phyloP scores from a whole-genome alignment of 805 yeast species.

The Sugiyamaella floridensis region DNA sequence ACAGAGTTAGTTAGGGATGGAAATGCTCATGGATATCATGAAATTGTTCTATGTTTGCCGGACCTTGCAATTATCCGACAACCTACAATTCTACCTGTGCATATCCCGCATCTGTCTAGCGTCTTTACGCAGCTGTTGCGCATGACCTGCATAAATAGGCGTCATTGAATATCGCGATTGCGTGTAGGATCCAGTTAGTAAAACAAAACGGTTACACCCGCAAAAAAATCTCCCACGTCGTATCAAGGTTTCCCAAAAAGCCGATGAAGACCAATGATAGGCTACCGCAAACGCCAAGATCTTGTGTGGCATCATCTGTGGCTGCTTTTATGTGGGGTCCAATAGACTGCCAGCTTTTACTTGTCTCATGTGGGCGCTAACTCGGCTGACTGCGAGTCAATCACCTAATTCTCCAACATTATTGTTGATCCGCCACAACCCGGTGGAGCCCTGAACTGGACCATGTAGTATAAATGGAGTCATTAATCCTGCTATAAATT shows the following conservation, averaged over 20 bases:
- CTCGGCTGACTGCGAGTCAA: background rate
- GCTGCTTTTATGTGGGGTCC: background rate
- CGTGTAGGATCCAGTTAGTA: background rate
- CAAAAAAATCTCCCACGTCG: background rate
- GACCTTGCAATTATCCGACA: too few relatives aligned
- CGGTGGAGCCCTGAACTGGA: too few relatives aligned
- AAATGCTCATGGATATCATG: too few relatives aligned
- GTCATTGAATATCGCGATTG: background rate
- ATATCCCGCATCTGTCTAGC: too few relatives aligned
- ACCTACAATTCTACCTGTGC: too few relatives aligned
- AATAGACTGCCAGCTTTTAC: too few relatives aligned
- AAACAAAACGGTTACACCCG: background rate
- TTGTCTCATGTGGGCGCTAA: background rate
- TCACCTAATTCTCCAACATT: background rate
- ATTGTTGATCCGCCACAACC: background rate
- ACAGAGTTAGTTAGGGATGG: too few relatives aligned
- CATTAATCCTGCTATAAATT: too few relatives aligned
- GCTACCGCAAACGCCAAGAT: background rate
- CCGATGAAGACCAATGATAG: too few relatives aligned
- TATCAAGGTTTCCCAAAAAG: too few relatives aligned
- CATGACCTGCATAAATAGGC: background rate
- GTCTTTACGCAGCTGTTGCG: too few relatives aligned
- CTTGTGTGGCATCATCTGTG: background rate
- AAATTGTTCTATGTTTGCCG: too few relatives aligned
- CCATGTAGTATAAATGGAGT: background rate